A percentile compares a stretch with the other conserved stretches of the same genome.
phyloP scores from a whole-genome alignment of 78 protist genomes.

The Dictyostelium purpureum region DNA sequence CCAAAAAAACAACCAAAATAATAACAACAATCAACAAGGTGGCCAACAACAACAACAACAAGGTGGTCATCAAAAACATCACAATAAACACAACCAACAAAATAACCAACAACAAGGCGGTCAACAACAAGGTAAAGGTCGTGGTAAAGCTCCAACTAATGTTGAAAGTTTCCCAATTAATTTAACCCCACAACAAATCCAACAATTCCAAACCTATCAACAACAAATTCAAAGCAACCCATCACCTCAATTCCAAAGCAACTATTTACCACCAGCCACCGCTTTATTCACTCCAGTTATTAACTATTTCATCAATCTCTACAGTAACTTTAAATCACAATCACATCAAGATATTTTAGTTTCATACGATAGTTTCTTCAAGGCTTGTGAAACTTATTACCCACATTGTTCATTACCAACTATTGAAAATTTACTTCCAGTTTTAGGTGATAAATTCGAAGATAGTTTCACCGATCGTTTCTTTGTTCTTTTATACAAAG shows the following conservation, averaged over 20 bases:
- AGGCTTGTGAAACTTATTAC: slow-evolving; percentile 60
- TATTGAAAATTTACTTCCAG: slow-evolving; percentile 17
- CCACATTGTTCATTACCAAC: slow-evolving; percentile 73
- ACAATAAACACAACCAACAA: neutral
- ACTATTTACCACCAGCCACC: slow-evolving; percentile 69
- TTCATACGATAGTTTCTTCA: slow-evolving; percentile 61
- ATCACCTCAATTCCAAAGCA: slow-evolving; percentile 27
- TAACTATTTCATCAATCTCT: slow-evolving; percentile 49
- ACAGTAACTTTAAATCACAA: slow-evolving; percentile 64
- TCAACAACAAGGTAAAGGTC: slow-evolving; percentile 15
- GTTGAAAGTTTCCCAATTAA: slow-evolving; percentile 65
- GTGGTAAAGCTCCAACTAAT: slow-evolving; percentile 47
- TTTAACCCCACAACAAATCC: slow-evolving; percentile 43
- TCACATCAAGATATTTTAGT: slow-evolving; percentile 62
- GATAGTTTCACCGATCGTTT: slow-evolving; percentile 59
- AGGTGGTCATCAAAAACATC: neutral
- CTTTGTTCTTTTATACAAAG: slow-evolving; percentile 89
- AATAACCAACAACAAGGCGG: slow-evolving; percentile 36
- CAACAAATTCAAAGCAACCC: slow-evolving; percentile 1
- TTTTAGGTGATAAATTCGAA: slow-evolving; percentile 62
- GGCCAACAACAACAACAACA: slow-evolving; percentile 28
- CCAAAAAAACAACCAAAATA: slow-evolving; percentile 15
- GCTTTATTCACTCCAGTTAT: slow-evolving; percentile 58
- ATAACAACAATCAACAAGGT: slow-evolving; percentile 23
- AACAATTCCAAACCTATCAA: slow-evolving; percentile 41